phyloP scores from a whole-genome alignment of 805 yeast species.

The Saccharomycopsis capsularis region DNA sequence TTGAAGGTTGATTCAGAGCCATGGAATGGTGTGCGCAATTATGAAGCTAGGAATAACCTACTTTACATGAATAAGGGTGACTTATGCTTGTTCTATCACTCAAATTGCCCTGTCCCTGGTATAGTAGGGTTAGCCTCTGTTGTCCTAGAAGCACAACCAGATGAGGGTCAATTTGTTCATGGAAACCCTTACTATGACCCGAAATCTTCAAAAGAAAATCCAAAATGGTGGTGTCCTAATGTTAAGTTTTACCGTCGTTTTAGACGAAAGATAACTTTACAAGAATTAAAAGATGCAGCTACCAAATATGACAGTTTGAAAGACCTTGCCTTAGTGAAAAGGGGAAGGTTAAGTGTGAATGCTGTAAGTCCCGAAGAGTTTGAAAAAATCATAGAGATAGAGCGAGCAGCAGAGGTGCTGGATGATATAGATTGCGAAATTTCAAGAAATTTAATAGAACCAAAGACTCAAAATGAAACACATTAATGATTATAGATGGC shows the following conservation, averaged over 20 bases:
- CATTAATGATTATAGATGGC: neutral
- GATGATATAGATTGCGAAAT: conserved; percentile 33
- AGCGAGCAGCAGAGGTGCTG: conserved; percentile 24
- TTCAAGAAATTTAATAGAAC: neutral
- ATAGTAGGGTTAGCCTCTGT: conserved; percentile 44
- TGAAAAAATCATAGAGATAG: conserved; percentile 33
- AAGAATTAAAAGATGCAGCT: conserved; percentile 32
- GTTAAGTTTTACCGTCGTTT: conserved; percentile 39
- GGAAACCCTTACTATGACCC: conserved; percentile 43
- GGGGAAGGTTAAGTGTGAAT: conserved; percentile 46
- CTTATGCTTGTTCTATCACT: conserved; percentile 45
- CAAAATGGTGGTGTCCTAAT: conserved; percentile 54
- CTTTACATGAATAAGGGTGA: conserved; percentile 42
- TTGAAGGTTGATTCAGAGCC: conserved; percentile 33
- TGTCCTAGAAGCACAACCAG: conserved; percentile 33
- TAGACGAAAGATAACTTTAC: conserved; percentile 35
- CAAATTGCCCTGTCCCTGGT: conserved; percentile 49
- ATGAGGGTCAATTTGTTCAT: conserved; percentile 35
- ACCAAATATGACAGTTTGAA: conserved; percentile 23
- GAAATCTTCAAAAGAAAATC: conserved; percentile 35
- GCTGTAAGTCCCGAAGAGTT: conserved; percentile 42
- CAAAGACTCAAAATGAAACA: neutral
- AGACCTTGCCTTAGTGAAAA: conserved; percentile 35
- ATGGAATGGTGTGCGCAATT: conserved; percentile 59
- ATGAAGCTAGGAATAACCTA: conserved; percentile 49